These are phyloP conservation scores for Trichoderma citrinoviride DNA, from an alignment of 2,329 filamentous ascomycete genomes.

Conservation along the genomic window DNA sequence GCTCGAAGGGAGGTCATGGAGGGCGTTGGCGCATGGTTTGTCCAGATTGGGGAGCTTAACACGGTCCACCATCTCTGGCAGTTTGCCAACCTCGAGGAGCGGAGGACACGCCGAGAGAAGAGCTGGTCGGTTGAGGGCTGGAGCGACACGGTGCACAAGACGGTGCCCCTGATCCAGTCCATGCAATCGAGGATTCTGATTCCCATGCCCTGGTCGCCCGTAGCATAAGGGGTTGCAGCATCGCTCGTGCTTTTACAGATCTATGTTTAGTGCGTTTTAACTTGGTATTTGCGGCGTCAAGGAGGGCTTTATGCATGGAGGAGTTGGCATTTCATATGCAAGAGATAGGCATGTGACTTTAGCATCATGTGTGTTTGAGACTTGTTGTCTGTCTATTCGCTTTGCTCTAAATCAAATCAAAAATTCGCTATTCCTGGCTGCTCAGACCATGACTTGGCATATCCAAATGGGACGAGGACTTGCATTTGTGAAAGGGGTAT, in stretches of 20 bases:
- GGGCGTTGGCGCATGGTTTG: conserved; percentile 96
- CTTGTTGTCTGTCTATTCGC: background rate
- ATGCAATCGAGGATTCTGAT: conserved; percentile 96
- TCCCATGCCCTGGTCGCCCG: conserved; percentile 94
- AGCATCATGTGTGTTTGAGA: background rate
- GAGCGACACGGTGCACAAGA: conserved; percentile 98
- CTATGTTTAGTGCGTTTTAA: conserved; percentile 6
- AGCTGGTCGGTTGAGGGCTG: conserved; percentile 95
- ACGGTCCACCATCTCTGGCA: conserved; percentile 99
- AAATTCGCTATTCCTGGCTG: background rate
- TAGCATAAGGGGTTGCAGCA: conserved; percentile 62
- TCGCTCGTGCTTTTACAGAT: background rate
- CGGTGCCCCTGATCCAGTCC: conserved; percentile 89
- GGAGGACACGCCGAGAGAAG: conserved; percentile 84
- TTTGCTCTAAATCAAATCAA: background rate
- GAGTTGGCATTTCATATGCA: conserved; percentile 24
- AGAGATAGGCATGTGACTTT: conserved; percentile 9
- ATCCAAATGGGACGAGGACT: background rate
- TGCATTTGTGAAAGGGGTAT: background rate
- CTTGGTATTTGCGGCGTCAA: conserved; percentile 24
- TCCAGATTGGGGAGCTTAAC: conserved; percentile 96
- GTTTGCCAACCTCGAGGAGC: conserved; percentile 93
- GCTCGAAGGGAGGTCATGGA: conserved; percentile 97
- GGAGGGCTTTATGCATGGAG: conserved; percentile 28
- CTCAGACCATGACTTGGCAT: background rate